Percentiles rank a stretch among this genome's conserved stretches.
Evolutionary conservation across 768 basidiomycete species (phyloP).

Genomic region (Kwoniella heveanensis): DNA sequence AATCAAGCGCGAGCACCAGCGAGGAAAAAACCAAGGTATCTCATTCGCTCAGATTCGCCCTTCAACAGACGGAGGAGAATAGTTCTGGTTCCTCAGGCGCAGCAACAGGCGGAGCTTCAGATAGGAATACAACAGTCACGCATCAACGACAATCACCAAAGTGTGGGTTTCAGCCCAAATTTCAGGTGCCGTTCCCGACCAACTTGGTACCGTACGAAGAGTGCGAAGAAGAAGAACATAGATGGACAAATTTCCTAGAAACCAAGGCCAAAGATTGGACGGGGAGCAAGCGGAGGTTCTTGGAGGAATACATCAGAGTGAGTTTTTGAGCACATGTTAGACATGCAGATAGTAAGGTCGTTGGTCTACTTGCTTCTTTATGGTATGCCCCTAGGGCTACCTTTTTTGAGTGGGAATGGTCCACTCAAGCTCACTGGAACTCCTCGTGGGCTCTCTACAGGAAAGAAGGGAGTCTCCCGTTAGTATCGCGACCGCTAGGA

Average conservation of each 20-base stretch:
- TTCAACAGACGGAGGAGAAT: neutral
- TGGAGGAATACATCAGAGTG: conserved; percentile 49
- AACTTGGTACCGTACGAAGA: conserved; percentile 44
- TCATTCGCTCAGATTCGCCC: conserved; percentile 34
- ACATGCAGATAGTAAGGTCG: too few relatives aligned
- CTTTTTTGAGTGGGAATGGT: too few relatives aligned
- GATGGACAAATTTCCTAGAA: conserved; percentile 42
- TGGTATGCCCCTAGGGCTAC: too few relatives aligned
- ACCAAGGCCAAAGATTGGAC: conserved; percentile 17
- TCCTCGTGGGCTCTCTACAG: conserved; percentile 14
- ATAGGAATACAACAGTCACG: too few relatives aligned
- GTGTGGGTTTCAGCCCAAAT: conserved; percentile 19
- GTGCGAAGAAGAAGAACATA: conserved; percentile 48
- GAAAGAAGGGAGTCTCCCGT: conserved; percentile 50
- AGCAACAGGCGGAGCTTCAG: too few relatives aligned
- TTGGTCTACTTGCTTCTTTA: too few relatives aligned
- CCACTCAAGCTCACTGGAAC: conserved; percentile 7
- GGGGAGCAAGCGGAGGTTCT: conserved; percentile 23
- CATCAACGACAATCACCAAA: neutral
- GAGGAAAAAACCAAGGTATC: conserved; percentile 19
- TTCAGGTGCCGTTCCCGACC: conserved; percentile 32
- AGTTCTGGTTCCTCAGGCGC: too few relatives aligned
- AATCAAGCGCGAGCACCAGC: neutral
- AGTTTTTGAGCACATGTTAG: too few relatives aligned
- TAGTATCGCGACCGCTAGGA: conserved; percentile 35